Percentiles rank a stretch among this genome's conserved stretches.
Evolutionary conservation across 169 alveolate genomes (phyloP).

Genomic region (Miamiensis avidus): DNA sequence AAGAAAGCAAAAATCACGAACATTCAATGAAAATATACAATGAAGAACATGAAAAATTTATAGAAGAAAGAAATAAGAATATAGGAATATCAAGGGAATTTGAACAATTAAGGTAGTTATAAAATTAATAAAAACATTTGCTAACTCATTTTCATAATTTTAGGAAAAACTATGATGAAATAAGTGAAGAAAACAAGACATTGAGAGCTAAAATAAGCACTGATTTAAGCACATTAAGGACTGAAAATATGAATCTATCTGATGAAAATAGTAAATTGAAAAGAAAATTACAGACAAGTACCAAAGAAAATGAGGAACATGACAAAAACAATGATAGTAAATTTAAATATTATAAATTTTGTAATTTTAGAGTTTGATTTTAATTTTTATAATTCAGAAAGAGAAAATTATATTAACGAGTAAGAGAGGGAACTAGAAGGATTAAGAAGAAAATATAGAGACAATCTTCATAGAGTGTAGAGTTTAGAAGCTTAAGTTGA

Average conservation of each 20-base stretch:
- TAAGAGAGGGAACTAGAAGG: constrained; percentile 43
- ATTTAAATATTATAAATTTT: background rate
- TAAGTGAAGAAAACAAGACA: constrained; percentile 38
- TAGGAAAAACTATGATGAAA: constrained; percentile 28
- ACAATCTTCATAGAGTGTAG: constrained; percentile 24
- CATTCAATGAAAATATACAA: constrained; percentile 27
- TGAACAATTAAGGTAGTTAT: constrained; percentile 17
- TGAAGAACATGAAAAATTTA: constrained; percentile 45
- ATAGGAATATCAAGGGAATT: constrained; percentile 23
- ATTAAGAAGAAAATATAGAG: constrained; percentile 42
- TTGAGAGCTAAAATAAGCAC: constrained; percentile 29
- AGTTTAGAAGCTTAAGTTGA: constrained; percentile 24
- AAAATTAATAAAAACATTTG: background rate
- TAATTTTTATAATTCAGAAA: background rate
- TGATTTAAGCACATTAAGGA: constrained; percentile 15
- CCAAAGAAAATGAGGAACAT: constrained; percentile 29
- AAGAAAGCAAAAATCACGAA: constrained; percentile 21
- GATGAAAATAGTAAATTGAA: constrained; percentile 37
- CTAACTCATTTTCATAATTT: too few relatives aligned
- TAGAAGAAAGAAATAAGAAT: constrained; percentile 44
- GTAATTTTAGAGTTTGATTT: too few relatives aligned
- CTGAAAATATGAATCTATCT: constrained; percentile 3
- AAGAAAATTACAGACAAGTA: constrained; percentile 1
- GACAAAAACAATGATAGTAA: constrained; percentile 30
- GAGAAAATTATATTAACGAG: constrained; percentile 41